These are phyloP conservation scores for Glonium stellatum DNA, from an alignment of 495 filamentous ascomycete species.

Conservation along the genomic window DNA sequence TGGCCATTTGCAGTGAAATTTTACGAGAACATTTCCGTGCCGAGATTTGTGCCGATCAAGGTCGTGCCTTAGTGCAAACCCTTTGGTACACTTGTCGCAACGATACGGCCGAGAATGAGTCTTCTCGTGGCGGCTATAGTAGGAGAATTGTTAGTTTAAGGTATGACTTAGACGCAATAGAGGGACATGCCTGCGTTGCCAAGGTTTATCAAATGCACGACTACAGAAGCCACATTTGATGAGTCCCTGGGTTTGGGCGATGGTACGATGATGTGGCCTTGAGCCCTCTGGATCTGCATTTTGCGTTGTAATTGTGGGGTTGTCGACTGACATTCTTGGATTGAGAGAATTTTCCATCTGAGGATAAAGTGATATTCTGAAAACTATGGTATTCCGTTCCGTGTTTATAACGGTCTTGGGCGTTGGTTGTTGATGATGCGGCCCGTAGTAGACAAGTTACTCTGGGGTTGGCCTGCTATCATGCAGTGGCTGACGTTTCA, in stretches of 20 bases:
- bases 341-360: background rate
- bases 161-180: background rate
- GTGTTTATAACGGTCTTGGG: background rate
- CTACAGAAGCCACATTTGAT: conserved; percentile 10
- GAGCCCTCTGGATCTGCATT: background rate
- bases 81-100: conserved; percentile 12
- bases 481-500: no score
- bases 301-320: background rate
- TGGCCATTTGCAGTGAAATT: conserved; percentile 16
- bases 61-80: conserved; percentile 13
- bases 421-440: no score
- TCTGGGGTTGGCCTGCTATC: no score
- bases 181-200: conserved; percentile 2
- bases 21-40: conserved; percentile 1
- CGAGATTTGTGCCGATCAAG: conserved; percentile 12
- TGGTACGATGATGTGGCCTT: background rate
- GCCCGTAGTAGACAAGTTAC: no score
- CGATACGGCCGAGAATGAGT: conserved; percentile 15
- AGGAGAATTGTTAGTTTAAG: background rate
- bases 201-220: conserved; percentile 2
- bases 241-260: conserved; percentile 1
- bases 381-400: background rate
- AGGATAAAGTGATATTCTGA: background rate
- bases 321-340: background rate
- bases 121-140: conserved; percentile 12